Conservation (phyloP, 2,329 filamentous ascomycete genomes). For the Phialemoniopsis sp. region DNA sequence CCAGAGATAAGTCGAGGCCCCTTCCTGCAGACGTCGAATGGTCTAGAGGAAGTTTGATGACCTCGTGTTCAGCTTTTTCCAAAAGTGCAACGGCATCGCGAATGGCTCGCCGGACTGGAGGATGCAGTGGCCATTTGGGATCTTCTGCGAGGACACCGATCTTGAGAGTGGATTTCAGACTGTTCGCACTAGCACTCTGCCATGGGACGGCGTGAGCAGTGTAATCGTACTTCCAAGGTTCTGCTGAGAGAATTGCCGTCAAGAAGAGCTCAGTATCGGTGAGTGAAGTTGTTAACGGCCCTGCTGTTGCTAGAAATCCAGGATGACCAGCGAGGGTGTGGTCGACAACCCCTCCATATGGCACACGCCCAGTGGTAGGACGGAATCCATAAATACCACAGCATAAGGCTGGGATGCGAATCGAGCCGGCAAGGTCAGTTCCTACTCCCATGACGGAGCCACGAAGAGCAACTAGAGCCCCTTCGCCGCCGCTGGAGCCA, state of each 20-base stretch:
- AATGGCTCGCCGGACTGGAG: too few relatives aligned
- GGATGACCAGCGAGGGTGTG: background rate
- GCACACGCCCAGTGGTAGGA: background rate
- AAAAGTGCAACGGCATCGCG: too few relatives aligned
- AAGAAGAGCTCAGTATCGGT: background rate
- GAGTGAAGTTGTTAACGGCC: background rate
- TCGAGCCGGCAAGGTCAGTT: constrained; percentile 1
- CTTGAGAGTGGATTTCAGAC: background rate
- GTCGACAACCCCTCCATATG: background rate
- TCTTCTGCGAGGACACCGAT: constrained; percentile 1
- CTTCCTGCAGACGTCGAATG: too few relatives aligned
- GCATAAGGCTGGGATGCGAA: constrained; percentile 1
- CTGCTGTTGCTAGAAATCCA: background rate
- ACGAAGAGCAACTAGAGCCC: background rate
- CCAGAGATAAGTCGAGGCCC: too few relatives aligned
- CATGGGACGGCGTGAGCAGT: background rate
- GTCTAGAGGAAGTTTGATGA: too few relatives aligned
- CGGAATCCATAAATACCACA: constrained; percentile 1
- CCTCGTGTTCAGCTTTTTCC: too few relatives aligned
- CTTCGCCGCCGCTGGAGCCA: constrained; percentile 1
- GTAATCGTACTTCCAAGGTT: background rate
- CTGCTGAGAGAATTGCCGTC: background rate
- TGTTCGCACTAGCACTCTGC: background rate
- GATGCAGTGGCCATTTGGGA: background rate
- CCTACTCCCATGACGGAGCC: constrained; percentile 1